Percentiles rank a stretch among this genome's conserved stretches.
Evolutionary conservation across 164 flowering plant species (phyloP).

Genomic region (Berberis vulgaris): DNA sequence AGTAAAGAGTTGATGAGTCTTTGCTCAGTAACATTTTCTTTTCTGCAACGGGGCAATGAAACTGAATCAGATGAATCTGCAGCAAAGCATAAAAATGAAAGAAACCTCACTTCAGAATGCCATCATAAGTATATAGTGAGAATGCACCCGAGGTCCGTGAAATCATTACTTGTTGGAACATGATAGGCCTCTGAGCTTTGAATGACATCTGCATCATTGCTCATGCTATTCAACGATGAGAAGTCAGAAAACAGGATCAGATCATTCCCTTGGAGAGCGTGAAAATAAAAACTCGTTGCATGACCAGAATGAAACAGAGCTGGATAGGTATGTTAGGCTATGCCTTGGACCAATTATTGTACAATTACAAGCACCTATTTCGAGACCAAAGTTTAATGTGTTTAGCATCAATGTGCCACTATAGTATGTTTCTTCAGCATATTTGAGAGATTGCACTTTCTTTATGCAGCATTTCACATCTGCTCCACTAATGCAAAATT

Average conservation of each 20-base stretch:
- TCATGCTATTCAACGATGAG: constrained; percentile 19
- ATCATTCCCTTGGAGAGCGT: constrained; percentile 57
- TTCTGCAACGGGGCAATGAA: constrained; percentile 13
- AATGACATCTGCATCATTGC: constrained; percentile 2
- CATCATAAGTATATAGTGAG: background rate
- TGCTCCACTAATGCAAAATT: constrained; percentile 58
- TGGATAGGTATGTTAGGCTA: constrained; percentile 42
- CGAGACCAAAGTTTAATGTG: constrained; percentile 86
- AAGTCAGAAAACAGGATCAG: constrained; percentile 68
- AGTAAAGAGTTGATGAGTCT: constrained; percentile 15
- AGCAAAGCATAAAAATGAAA: background rate
- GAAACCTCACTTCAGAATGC: background rate
- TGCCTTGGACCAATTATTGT: constrained; percentile 39
- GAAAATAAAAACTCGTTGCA: constrained; percentile 64
- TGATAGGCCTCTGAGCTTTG: background rate
- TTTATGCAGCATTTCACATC: constrained; percentile 58
- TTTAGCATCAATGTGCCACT: constrained; percentile 55
- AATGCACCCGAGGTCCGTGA: constrained; percentile 13
- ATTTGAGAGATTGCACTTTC: constrained; percentile 60
- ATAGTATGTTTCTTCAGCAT: constrained; percentile 73
- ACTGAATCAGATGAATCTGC: background rate
- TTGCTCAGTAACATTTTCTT: constrained; percentile 9
- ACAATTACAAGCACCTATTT: constrained; percentile 89
- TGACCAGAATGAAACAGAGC: constrained; percentile 51
- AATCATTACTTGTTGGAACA: constrained; percentile 2